Conservation (phyloP, 169 alveolate genomes). For the Plasmodium berghei region DNA sequence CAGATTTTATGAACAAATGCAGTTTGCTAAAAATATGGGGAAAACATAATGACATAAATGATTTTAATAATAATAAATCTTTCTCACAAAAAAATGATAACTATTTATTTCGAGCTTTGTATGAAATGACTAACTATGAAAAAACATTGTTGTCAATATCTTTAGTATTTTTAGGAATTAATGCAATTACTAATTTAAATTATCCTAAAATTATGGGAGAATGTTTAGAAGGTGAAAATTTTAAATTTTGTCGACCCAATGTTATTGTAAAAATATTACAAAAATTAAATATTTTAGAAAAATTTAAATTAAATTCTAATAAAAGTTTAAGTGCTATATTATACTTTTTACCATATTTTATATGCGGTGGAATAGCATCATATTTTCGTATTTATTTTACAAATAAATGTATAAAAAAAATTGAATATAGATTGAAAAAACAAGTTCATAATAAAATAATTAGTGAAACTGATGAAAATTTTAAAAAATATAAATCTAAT, state of each 20-base stretch:
- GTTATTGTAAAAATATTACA: neutral
- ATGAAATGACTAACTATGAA: conserved; percentile 49
- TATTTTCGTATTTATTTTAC: conserved; percentile 64
- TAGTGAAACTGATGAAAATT: conserved; percentile 36
- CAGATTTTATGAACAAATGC: no score
- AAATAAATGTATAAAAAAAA: conserved; percentile 33
- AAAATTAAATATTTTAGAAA: conserved; percentile 23
- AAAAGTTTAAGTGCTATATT: neutral
- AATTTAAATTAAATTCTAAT: neutral
- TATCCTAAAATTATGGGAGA: conserved; percentile 76
- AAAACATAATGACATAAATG: no score
- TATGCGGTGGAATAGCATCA: conserved; percentile 67
- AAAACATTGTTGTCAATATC: conserved; percentile 26
- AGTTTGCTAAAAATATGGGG: no score
- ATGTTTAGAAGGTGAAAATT: neutral
- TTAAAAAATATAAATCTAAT: conserved; percentile 23
- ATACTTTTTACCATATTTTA: conserved; percentile 38
- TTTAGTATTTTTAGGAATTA: conserved; percentile 34
- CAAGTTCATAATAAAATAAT: conserved; percentile 44
- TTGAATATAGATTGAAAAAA: conserved; percentile 37
- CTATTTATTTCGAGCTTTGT: conserved; percentile 32
- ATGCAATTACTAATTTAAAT: conserved; percentile 56
- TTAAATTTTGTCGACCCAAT: neutral
- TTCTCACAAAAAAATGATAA: neutral
- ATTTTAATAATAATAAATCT: no score